Percentiles rank a stretch among this genome's conserved stretches.
These are phyloP conservation scores for Mucor indicus DNA, from an alignment of 371 early-diverging fungal genomes.

Conservation along the genomic window DNA sequence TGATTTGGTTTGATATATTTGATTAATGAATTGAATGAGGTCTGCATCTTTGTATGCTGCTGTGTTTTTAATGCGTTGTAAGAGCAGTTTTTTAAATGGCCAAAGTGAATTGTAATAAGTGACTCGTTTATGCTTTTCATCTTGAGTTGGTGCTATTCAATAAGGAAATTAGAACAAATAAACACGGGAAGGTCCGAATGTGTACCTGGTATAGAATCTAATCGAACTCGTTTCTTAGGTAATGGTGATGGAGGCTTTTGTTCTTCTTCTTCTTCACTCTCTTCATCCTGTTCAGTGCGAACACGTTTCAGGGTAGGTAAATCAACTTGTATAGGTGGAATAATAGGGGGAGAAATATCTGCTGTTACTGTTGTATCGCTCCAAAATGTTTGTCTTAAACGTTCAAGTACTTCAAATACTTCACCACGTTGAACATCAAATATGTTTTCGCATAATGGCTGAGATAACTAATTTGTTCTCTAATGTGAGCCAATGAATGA, in stretches of 20 bases:
- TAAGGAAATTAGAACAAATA: too few relatives aligned
- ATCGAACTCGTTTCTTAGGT: background rate
- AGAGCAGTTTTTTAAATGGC: background rate
- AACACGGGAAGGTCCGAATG: too few relatives aligned
- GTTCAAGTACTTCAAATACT: slow-evolving; percentile 17
- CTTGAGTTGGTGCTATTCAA: background rate
- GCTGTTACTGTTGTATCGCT: background rate
- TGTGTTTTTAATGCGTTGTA: background rate
- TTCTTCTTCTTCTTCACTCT: background rate
- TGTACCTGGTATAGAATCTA: too few relatives aligned
- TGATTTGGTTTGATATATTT: slow-evolving; percentile 1
- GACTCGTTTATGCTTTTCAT: background rate
- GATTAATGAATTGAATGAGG: background rate
- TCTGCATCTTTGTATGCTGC: slow-evolving; percentile 5
- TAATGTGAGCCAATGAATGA: background rate
- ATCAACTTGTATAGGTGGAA: background rate
- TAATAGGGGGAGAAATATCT: background rate
- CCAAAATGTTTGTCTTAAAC: slow-evolving; percentile 19
- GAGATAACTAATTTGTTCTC: background rate
- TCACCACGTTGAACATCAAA: slow-evolving; percentile 27
- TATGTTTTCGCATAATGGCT: slow-evolving; percentile 22
- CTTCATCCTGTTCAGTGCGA: background rate
- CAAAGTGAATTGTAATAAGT: background rate
- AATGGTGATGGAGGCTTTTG: background rate
- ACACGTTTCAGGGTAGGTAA: background rate